These are phyloP conservation scores for Alternaria infectoria DNA, from an alignment of 2,329 filamentous ascomycete genomes.

Conservation along the genomic window DNA sequence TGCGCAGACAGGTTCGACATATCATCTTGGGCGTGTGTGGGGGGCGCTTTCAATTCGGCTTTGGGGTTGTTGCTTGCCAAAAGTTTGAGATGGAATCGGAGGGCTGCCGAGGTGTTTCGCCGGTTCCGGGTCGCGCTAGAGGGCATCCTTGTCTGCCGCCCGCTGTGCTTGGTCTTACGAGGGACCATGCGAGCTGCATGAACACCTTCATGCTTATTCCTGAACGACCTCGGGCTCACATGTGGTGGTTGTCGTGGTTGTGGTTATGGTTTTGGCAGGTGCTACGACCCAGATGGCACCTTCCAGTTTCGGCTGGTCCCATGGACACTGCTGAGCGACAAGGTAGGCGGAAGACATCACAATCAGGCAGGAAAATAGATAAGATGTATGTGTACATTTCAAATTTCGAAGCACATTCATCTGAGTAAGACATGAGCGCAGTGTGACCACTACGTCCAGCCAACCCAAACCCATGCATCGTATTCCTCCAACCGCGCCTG, in stretches of 20 bases:
- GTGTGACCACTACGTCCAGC: conserved; percentile 15
- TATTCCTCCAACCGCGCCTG: conserved; percentile 3
- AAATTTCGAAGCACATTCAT: conserved; percentile 9
- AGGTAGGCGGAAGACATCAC: background rate
- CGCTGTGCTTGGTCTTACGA: background rate
- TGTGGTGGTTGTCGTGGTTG: background rate
- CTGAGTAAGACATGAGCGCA: conserved; percentile 17
- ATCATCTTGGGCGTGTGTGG: conserved; percentile 41
- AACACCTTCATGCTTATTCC: background rate
- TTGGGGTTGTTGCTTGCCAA: conserved; percentile 6
- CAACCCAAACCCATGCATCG: conserved; percentile 13
- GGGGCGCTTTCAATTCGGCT: conserved; percentile 6
- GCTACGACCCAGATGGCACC: background rate
- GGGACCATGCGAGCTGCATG: background rate
- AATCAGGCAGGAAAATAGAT: background rate
- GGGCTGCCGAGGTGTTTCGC: conserved; percentile 16
- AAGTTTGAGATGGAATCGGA: conserved; percentile 23
- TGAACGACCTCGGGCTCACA: background rate
- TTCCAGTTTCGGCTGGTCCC: background rate
- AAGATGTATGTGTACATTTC: conserved; percentile 10
- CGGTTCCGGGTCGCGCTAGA: conserved; percentile 8
- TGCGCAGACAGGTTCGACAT: conserved; percentile 48
- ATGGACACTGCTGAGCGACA: background rate
- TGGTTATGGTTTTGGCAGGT: background rate
- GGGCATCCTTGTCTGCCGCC: background rate